Percentiles rank a stretch among this genome's conserved stretches.
These are phyloP conservation scores for Phanerochaete carnosa DNA, from an alignment of 768 basidiomycete species.

Conservation along the genomic window DNA sequence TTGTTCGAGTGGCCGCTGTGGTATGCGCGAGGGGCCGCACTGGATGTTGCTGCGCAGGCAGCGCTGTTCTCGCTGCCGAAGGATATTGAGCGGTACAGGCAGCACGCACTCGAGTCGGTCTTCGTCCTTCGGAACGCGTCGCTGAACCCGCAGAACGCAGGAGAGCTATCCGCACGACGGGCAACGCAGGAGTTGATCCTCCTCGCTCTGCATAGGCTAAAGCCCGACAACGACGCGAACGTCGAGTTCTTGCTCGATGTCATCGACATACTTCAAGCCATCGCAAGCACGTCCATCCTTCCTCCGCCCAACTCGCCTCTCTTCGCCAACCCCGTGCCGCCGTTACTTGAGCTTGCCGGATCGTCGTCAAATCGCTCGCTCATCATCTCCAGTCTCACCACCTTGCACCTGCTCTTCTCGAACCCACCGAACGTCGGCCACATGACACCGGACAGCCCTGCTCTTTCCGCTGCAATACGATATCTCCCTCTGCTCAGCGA, in stretches of 20 bases:
- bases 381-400: conserved; percentile 61
- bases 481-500: conserved; percentile 75
- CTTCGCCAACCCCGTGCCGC: conserved; percentile 48
- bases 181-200: conserved; percentile 66
- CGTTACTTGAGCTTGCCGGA: conserved; percentile 53
- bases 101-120: conserved; percentile 82
- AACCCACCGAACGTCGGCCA: conserved; percentile 56
- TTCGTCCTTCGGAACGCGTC: conserved; percentile 85
- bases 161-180: conserved; percentile 53
- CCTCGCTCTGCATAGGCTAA: conserved; percentile 59
- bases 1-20: conserved; percentile 88
- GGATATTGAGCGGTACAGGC: conserved; percentile 49
- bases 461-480: conserved; percentile 59
- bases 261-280: conserved; percentile 66
- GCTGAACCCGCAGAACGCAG: conserved; percentile 63
- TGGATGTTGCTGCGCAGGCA: conserved; percentile 36
- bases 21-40: conserved; percentile 66
- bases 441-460: conserved; percentile 52
- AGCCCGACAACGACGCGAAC: conserved; percentile 61
- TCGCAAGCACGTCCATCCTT: conserved; percentile 45
- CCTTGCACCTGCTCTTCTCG: conserved; percentile 59
- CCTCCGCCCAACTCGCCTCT: conserved; percentile 29
- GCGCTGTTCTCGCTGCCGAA: conserved; percentile 55
- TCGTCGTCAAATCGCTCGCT: conserved; percentile 70
- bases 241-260: conserved; percentile 69